Evolutionary conservation across 768 basidiomycete genomes (phyloP), one percentile per base, ranked within the genome.

Genomic region (Lactarius tabidus): DNA sequence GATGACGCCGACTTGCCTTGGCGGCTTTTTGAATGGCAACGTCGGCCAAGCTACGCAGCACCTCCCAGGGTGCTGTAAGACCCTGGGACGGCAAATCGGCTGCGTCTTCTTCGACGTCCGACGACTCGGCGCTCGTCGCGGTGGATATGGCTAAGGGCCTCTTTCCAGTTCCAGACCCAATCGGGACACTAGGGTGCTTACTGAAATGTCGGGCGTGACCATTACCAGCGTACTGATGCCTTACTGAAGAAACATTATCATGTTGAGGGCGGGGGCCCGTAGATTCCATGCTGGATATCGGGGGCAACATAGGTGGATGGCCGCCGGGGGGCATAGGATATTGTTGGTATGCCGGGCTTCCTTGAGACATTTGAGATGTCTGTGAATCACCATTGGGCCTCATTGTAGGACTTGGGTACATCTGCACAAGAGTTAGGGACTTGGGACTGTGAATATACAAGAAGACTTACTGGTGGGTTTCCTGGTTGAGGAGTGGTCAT

Each of bases 51-150:
- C 89, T 88, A 68, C 90, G 80, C 59, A 93, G 79, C 48, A 93
- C 91, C 76, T 92, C 90, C 87, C 90, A 90, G 57, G 93, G 93
- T 10, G 91, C 92, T 60, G 92, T 86, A 55, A 94, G 82, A 56
- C 93, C 91, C 45, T 83, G 84, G 41, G 89, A 88, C 1, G 93
- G 92, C 17, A 94, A 76, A 73, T 89, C 92, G 20, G 89, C 88
- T 63, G 90, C 90, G 53, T 92, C 90, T 56, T 91, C 91, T 57
- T 93, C 93, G n/a, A 85, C 74, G 71, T 93, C 92, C 41, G 91
- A 90, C 1, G 91, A 91, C 74, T 93, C 86, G 14, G 89, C 86
- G 67, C 89, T 92, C 10, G 87, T 85, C 65, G 86, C 83, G 70
- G 84, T 85, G 2, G 90, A 90, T 17, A 85, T 81, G 3, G 81